Base-by-base conservation (phyloP, 1,139 yeast species). In the Nematodospora anomalae region DNA sequence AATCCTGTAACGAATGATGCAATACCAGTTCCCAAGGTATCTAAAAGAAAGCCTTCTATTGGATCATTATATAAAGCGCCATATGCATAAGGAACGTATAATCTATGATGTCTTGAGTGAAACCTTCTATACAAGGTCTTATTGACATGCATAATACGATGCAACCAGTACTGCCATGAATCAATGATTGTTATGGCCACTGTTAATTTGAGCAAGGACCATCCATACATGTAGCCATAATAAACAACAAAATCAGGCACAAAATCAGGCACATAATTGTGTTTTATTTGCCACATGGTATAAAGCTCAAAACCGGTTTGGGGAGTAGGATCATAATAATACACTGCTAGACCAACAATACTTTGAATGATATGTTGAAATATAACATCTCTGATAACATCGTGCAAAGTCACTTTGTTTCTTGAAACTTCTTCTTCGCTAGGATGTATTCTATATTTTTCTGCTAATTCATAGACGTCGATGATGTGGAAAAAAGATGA, bases 51-150 rank as follows among this genome's bases (percentile, higher is more conserved):
- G 4, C 98, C 98, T 66, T 92, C 98, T 10, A 87, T 74, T 13
- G 96, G 92, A 51, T 90, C 90, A 62, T 92, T 92, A 68, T 88
- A 92, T 31, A 92, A 72, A 3, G 98, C 98, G 33, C 98, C 98
- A 60, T 76, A 90, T 1, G 98, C 97, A 61, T 88, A 92, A 8
- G 98, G 98, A 21, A 92, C 97, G 54, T 92, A 90, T 35, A 92
- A 71, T 36, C 94, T 71, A 62, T 92, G 98, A 62, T 92, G 98
- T 49, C 95, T 83, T 3, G 97, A 87, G 61, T 92, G 98, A 69
- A 88, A 85, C 42, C 80, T 70, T 44, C 76, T 75, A 72, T 92
- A 92, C 36, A 90, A 66, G 42, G 71, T 66, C 56, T 80, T 81
- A 71, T 86, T 87, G 56, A 74, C 57, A 58, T 92, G 98, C 97